phyloP scores from a whole-genome alignment of 148 eudicot species.

The Polygonum maritimum region DNA sequence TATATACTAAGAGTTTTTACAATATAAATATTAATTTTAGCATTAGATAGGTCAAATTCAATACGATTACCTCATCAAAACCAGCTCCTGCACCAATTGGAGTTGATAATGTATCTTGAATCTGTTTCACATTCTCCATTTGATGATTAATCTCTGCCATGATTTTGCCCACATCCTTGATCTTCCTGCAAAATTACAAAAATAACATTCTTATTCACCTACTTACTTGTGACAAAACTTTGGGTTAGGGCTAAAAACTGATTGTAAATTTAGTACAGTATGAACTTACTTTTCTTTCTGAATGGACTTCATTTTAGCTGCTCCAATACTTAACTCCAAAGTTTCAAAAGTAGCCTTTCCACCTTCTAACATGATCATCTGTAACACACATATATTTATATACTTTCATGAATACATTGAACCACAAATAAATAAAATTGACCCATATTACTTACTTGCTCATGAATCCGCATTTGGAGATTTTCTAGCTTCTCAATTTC shows the following conservation, averaged over 20 bases:
- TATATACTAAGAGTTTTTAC: neutral
- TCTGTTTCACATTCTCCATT: constrained; percentile 26
- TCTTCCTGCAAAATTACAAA: constrained; percentile 27
- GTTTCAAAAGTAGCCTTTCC: constrained; percentile 91
- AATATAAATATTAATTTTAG: no score
- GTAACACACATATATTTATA: constrained; percentile 7
- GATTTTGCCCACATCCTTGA: constrained; percentile 25
- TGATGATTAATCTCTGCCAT: constrained; percentile 31
- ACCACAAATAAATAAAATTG: neutral
- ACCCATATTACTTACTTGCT: constrained; percentile 41
- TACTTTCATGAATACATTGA: no score
- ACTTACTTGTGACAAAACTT: no score
- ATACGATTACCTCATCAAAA: constrained; percentile 23
- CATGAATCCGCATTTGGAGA: constrained; percentile 79
- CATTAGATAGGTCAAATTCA: neutral
- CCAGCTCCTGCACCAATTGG: constrained; percentile 27
- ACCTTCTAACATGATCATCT: constrained; percentile 92
- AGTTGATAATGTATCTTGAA: constrained; percentile 27
- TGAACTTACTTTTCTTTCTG: constrained; percentile 75
- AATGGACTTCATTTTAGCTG: constrained; percentile 88
- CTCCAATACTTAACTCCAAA: constrained; percentile 83
- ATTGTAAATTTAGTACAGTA: no score
- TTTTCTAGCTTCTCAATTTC: constrained; percentile 82
- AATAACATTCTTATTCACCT: no score
- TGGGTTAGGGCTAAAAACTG: no score